Percentiles rank a stretch among this genome's conserved stretches.
These are phyloP conservation scores for Vitis rotundifolia DNA, from an alignment of 164 flowering plant genomes.

Conservation along the genomic window DNA sequence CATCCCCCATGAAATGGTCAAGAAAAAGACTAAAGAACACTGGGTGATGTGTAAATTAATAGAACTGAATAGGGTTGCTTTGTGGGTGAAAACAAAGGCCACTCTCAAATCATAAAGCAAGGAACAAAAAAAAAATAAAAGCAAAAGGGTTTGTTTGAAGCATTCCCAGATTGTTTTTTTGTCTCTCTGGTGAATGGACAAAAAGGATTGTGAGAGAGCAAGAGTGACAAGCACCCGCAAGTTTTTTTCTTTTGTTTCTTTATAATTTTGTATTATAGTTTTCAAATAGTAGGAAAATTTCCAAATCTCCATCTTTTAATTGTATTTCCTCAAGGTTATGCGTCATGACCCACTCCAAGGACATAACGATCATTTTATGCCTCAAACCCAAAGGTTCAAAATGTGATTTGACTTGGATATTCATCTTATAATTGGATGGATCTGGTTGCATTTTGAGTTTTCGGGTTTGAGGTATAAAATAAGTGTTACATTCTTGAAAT, in stretches of 20 bases:
- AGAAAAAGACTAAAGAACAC: not conserved
- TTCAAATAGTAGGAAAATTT: too few relatives aligned
- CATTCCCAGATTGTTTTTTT: not conserved
- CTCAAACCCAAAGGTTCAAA: too few relatives aligned
- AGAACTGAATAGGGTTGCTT: constrained; percentile 6
- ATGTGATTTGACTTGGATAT: too few relatives aligned
- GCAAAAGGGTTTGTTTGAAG: constrained; percentile 9
- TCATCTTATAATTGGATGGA: too few relatives aligned
- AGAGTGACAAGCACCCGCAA: not conserved
- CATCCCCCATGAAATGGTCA: not conserved
- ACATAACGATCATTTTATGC: too few relatives aligned
- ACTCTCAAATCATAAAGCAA: constrained; percentile 5
- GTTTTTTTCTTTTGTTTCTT: not conserved
- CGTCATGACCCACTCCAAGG: too few relatives aligned
- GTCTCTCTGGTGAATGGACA: not conserved
- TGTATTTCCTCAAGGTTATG: too few relatives aligned
- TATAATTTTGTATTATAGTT: too few relatives aligned
- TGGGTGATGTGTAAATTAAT: not conserved
- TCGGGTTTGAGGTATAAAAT: too few relatives aligned
- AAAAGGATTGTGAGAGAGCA: not conserved
- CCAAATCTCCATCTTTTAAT: too few relatives aligned
- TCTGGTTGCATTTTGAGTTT: too few relatives aligned
- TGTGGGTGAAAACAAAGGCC: constrained; percentile 1
- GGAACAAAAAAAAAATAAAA: not conserved
- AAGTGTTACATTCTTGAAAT: too few relatives aligned